Evolutionary conservation across 805 yeast species (phyloP).

Genomic region (Zygoascus biomembranicola): DNA sequence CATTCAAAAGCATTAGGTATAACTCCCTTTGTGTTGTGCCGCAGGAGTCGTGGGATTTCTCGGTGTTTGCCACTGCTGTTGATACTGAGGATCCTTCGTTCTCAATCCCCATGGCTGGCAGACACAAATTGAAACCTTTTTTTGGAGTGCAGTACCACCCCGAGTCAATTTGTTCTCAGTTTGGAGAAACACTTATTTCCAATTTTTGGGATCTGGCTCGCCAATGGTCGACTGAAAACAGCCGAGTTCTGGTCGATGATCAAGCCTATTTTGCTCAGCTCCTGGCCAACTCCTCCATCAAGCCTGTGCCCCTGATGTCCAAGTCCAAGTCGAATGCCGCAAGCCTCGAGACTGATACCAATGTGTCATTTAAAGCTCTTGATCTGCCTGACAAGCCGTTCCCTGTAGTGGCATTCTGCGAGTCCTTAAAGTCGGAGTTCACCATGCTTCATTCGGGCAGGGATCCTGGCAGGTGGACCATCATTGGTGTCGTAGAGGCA

Average conservation of each 20-base stretch:
- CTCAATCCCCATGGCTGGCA: conserved; percentile 69
- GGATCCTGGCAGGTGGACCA: conserved; percentile 79
- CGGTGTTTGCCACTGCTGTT: conserved; percentile 17
- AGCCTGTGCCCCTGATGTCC: conserved; percentile 15
- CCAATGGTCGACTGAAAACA: conserved; percentile 24
- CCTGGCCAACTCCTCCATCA: conserved; percentile 13
- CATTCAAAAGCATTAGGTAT: conserved; percentile 70
- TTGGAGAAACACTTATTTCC: conserved; percentile 49
- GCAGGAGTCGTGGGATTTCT: conserved; percentile 18
- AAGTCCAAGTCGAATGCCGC: neutral
- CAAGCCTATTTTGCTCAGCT: neutral
- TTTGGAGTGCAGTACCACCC: conserved; percentile 98
- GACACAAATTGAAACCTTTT: conserved; percentile 53
- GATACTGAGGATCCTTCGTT: conserved; percentile 42
- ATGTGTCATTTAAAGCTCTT: neutral
- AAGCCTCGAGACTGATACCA: neutral
- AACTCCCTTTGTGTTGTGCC: conserved; percentile 64
- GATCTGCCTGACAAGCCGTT: neutral
- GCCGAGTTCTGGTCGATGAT: neutral
- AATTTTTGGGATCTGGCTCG: conserved; percentile 54
- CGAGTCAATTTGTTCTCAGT: conserved; percentile 77
- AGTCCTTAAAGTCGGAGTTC: conserved; percentile 40
- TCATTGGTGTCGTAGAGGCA: conserved; percentile 50
- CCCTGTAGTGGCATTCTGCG: conserved; percentile 34
- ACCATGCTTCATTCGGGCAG: conserved; percentile 71